Conservation (phyloP, 1,284 basidiomycete genomes). For the Papiliotrema fonsecae region DNA sequence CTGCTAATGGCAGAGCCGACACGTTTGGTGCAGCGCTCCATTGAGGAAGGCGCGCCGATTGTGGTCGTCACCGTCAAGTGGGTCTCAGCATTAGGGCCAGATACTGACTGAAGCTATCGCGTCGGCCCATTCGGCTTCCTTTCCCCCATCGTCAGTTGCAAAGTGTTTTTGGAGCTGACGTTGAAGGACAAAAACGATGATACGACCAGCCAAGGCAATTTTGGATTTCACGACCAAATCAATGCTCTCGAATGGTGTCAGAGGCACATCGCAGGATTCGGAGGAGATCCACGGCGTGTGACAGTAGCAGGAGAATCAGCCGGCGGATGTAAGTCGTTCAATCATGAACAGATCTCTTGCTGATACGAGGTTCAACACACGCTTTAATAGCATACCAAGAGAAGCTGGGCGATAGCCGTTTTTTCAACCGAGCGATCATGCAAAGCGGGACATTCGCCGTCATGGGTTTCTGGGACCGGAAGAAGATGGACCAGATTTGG, state of each 20-base stretch:
- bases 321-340: constrained; percentile 19
- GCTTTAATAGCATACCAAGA: constrained; percentile 5
- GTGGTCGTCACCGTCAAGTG: constrained; percentile 10
- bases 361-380: constrained; percentile 8
- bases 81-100: not conserved
- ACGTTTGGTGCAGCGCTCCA: constrained; percentile 1
- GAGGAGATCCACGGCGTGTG: constrained; percentile 43
- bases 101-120: constrained; percentile 9
- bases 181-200: constrained; percentile 2
- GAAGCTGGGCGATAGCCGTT: not conserved
- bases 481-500: constrained; percentile 5
- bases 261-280: constrained; percentile 49
- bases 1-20: constrained; percentile 5
- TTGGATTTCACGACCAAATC: constrained; percentile 53
- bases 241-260: constrained; percentile 54
- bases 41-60: constrained; percentile 2
- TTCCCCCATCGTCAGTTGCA: constrained; percentile 1
- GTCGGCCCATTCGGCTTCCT: constrained; percentile 13
- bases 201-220: constrained; percentile 32
- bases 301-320: constrained; percentile 35
- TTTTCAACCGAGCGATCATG: constrained; percentile 10
- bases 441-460: constrained; percentile 12
- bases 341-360: not conserved
- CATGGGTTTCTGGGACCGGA: constrained; percentile 9
- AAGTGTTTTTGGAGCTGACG: not conserved